These are phyloP conservation scores for Plasmodium inui DNA, from an alignment of 169 alveolate species.

Conservation along the genomic window DNA sequence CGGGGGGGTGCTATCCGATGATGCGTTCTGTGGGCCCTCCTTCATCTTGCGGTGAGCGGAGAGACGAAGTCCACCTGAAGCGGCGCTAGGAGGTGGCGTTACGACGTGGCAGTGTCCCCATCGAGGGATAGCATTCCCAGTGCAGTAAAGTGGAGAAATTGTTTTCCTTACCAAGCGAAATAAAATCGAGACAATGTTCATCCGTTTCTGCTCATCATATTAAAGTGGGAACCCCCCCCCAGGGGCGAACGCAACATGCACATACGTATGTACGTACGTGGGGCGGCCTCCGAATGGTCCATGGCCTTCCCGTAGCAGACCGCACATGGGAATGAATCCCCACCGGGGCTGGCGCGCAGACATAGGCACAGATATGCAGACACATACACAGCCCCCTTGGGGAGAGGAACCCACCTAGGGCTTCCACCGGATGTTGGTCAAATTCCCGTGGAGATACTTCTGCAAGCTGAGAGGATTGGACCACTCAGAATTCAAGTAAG, in stretches of 20 bases:
- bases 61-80: not conserved
- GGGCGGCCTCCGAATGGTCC: too few species aligned
- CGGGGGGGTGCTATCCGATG: constrained; percentile 28
- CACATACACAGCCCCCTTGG: too few species aligned
- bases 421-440: constrained; percentile 59
- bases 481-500: constrained; percentile 95
- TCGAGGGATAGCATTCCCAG: not conserved
- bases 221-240: not conserved
- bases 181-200: not conserved
- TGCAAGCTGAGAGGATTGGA: constrained; percentile 94
- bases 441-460: constrained; percentile 86
- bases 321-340: too few species aligned
- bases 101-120: not conserved
- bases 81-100: not conserved
- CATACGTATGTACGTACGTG: not conserved
- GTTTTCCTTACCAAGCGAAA: not conserved
- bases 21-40: not conserved
- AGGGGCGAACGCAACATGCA: not conserved
- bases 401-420: not conserved
- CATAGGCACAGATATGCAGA: not conserved
- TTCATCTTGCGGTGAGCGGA: not conserved
- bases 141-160: not conserved
- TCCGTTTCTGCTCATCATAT: not conserved
- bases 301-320: too few species aligned
- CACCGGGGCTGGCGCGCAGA: too few species aligned